These are phyloP conservation scores for Ephemerocybe angulata DNA, from an alignment of 768 basidiomycete species.

Conservation along the genomic window DNA sequence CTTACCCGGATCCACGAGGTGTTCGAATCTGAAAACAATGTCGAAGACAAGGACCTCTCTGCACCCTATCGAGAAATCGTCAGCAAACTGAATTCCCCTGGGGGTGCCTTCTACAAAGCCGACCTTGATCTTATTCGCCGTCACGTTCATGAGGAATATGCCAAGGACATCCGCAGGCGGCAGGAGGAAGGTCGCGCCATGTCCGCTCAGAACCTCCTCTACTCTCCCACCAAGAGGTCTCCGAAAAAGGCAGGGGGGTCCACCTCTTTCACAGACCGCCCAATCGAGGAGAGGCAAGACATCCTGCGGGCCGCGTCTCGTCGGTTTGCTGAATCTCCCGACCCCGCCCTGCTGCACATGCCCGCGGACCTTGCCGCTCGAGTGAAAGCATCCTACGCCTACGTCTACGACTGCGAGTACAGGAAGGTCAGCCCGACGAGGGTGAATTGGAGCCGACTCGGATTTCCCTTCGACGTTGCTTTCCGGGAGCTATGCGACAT, in stretches of 20 bases:
- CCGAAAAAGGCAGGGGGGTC: neutral
- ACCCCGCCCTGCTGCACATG: constrained; percentile 23
- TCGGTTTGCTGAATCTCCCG: constrained; percentile 33
- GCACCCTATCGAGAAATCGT: constrained; percentile 16
- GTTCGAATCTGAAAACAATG: constrained; percentile 16
- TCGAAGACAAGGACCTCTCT: constrained; percentile 28
- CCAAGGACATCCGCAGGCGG: constrained; percentile 26
- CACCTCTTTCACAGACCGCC: constrained; percentile 28
- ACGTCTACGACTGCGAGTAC: constrained; percentile 32
- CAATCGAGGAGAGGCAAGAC: constrained; percentile 52
- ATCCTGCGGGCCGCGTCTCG: constrained; percentile 44
- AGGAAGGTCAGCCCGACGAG: neutral
- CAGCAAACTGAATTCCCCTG: neutral
- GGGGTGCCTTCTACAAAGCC: neutral
- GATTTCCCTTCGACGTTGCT: constrained; percentile 48
- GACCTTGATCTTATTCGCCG: constrained; percentile 36
- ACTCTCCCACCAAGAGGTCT: constrained; percentile 20
- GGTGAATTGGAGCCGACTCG: neutral
- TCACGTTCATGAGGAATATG: constrained; percentile 38
- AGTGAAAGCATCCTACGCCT: constrained; percentile 57
- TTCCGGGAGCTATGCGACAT: constrained; percentile 51
- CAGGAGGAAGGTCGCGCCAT: neutral
- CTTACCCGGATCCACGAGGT: constrained; percentile 24
- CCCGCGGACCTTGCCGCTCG: constrained; percentile 29
- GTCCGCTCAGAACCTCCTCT: neutral